Conservation (phyloP, 2,329 filamentous ascomycete genomes). For the Aspergillus amoenus region DNA sequence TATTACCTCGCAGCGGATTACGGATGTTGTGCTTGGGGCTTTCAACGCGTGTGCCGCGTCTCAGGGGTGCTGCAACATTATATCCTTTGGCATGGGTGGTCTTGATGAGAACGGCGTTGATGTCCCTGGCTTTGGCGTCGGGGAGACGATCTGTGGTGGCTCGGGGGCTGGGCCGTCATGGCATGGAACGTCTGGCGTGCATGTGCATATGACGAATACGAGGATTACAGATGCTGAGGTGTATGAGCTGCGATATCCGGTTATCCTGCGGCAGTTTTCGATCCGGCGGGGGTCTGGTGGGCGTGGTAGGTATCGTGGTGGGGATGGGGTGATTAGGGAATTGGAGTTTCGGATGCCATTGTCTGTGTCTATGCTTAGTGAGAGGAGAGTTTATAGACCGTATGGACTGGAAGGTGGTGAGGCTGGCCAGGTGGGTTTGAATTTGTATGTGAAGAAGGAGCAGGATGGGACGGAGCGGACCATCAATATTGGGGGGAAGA, state of each 20-base stretch:
- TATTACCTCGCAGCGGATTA: conserved; percentile 74
- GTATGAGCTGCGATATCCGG: conserved; percentile 77
- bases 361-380: conserved; percentile 75
- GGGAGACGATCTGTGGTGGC: conserved; percentile 82
- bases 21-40: conserved; percentile 77
- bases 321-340: conserved; percentile 77
- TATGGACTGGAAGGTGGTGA: conserved; percentile 83
- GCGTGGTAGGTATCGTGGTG: conserved; percentile 65
- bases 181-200: conserved; percentile 74
- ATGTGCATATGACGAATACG: conserved; percentile 87
- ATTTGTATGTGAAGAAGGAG: conserved; percentile 81
- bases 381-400: conserved; percentile 73
- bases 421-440: conserved; percentile 74
- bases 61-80: conserved; percentile 80
- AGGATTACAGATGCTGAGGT: conserved; percentile 81
- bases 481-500: conserved; percentile 63
- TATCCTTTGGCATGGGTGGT: conserved; percentile 64
- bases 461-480: conserved; percentile 53
- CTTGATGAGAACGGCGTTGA: conserved; percentile 47
- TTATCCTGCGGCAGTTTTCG: conserved; percentile 70
- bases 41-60: conserved; percentile 76
- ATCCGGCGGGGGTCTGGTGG: conserved; percentile 67
- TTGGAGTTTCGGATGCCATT: conserved; percentile 82
- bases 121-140: conserved; percentile 77
- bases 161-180: conserved; percentile 73